phyloP scores from a whole-genome alignment of 2,329 filamentous ascomycete species.

The Fusarium floridanum region DNA sequence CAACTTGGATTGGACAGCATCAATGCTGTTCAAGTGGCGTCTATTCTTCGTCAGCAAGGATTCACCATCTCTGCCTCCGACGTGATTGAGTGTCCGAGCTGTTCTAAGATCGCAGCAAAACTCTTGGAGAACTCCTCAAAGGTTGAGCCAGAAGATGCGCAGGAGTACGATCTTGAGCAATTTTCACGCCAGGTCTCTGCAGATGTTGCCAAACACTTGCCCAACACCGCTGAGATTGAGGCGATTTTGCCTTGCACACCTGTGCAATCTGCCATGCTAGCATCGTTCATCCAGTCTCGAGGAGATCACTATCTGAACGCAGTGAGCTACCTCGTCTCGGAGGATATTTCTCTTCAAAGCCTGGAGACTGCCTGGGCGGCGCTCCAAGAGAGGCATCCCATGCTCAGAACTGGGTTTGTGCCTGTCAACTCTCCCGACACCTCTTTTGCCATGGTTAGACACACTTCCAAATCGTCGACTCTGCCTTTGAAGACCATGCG shows the following conservation, averaged over 20 bases:
- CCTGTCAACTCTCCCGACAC: slow-evolving; percentile 69
- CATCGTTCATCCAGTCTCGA: slow-evolving; percentile 76
- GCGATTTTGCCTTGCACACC: slow-evolving; percentile 81
- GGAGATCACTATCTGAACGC: slow-evolving; percentile 83
- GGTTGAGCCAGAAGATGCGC: neutral
- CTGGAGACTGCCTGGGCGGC: slow-evolving; percentile 71
- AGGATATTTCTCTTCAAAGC: slow-evolving; percentile 51
- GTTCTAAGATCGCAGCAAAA: slow-evolving; percentile 54
- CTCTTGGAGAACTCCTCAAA: slow-evolving; percentile 34
- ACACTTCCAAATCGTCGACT: slow-evolving; percentile 46
- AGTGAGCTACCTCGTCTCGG: slow-evolving; percentile 66
- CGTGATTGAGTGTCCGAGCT: slow-evolving; percentile 74
- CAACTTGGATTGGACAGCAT: slow-evolving; percentile 94
- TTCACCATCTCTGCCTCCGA: slow-evolving; percentile 75
- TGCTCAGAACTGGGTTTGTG: slow-evolving; percentile 82
- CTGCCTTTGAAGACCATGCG: slow-evolving; percentile 28
- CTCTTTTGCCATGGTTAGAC: slow-evolving; percentile 82
- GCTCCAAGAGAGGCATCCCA: slow-evolving; percentile 70
- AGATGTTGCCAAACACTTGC: slow-evolving; percentile 45
- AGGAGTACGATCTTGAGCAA: slow-evolving; percentile 54
- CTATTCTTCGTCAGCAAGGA: slow-evolving; percentile 71
- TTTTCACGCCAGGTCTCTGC: slow-evolving; percentile 54
- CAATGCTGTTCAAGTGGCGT: slow-evolving; percentile 83
- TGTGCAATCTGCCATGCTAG: slow-evolving; percentile 83
- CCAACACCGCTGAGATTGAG: slow-evolving; percentile 58